These are phyloP conservation scores for Pistacia atlantica DNA, from an alignment of 345 rosid species.

Conservation along the genomic window DNA sequence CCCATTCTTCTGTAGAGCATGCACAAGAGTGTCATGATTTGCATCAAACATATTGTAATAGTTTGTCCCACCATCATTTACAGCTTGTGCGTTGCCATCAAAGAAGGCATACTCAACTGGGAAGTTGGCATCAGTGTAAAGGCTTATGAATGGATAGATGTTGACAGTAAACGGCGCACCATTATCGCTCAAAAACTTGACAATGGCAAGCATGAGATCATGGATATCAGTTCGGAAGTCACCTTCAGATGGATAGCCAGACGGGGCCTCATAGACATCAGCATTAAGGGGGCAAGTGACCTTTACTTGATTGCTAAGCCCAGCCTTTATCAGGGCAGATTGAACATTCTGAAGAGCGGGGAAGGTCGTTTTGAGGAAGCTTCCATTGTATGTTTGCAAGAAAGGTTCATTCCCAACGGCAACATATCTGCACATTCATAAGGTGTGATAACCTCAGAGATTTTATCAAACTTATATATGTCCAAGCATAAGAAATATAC, in stretches of 20 bases:
- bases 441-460: conserved; percentile 23
- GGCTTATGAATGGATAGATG: conserved; percentile 94
- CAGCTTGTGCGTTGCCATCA: conserved; percentile 62
- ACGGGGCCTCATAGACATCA: conserved; percentile 64
- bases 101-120: conserved; percentile 92
- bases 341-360: conserved; percentile 86
- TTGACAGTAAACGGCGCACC: conserved; percentile 82
- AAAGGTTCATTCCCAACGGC: conserved; percentile 99
- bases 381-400: conserved; percentile 76
- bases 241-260: conserved; percentile 71
- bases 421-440: conserved; percentile 62
- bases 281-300: conserved; percentile 86
- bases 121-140: conserved; percentile 69
- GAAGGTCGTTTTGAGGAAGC: conserved; percentile 56
- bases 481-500: background rate
- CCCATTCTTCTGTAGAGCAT: conserved; percentile 86
- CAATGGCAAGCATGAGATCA: conserved; percentile 67
- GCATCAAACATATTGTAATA: conserved; percentile 91
- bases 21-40: conserved; percentile 79
- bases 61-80: conserved; percentile 63
- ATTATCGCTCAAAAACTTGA: conserved; percentile 70
- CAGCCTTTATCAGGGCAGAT: conserved; percentile 77
- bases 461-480: background rate
- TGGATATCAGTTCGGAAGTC: conserved; percentile 85
- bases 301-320: conserved; percentile 70